Percentiles rank a stretch among this genome's conserved stretches.
Conservation (phyloP, 2,329 filamentous ascomycete genomes). For the Cephalotrichum gorgonifer region DNA sequence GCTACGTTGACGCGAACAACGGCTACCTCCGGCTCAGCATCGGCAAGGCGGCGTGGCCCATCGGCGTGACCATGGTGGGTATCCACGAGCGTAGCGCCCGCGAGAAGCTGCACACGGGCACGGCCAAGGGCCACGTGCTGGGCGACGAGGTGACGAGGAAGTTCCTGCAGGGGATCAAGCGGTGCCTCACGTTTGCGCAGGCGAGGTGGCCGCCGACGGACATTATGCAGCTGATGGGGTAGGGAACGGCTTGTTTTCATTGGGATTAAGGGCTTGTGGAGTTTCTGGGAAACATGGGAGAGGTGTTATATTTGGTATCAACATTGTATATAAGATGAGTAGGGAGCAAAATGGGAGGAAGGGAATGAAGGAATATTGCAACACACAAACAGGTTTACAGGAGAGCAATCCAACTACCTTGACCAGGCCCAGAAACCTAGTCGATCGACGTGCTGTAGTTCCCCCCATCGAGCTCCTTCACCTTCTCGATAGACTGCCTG, state of each 20-base stretch:
- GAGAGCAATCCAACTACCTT: too few relatives aligned
- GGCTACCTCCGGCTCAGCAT: slow-evolving; percentile 89
- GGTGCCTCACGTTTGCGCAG: slow-evolving; percentile 92
- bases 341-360: too few relatives aligned
- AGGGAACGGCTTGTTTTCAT: slow-evolving; percentile 7
- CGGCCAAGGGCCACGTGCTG: slow-evolving; percentile 91
- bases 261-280: too few relatives aligned
- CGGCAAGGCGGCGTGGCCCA: slow-evolving; percentile 95
- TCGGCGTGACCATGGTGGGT: slow-evolving; percentile 98
- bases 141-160: slow-evolving; percentile 93
- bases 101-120: slow-evolving; percentile 85
- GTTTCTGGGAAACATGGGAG: not conserved
- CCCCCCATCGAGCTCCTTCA: slow-evolving; percentile 6
- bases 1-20: slow-evolving; percentile 94
- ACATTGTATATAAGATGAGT: too few relatives aligned
- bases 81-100: slow-evolving; percentile 94
- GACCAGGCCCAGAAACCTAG: too few relatives aligned
- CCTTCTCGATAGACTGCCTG: slow-evolving; percentile 2
- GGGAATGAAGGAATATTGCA: too few relatives aligned
- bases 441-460: too few relatives aligned
- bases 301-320: not conserved
- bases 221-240: slow-evolving; percentile 90
- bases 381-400: too few relatives aligned
- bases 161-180: slow-evolving; percentile 94
- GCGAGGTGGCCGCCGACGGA: slow-evolving; percentile 93